A percentile compares a stretch with the other conserved stretches of the same genome.
phyloP scores from a whole-genome alignment of 1,139 yeast species.

The Pichia sp. region DNA sequence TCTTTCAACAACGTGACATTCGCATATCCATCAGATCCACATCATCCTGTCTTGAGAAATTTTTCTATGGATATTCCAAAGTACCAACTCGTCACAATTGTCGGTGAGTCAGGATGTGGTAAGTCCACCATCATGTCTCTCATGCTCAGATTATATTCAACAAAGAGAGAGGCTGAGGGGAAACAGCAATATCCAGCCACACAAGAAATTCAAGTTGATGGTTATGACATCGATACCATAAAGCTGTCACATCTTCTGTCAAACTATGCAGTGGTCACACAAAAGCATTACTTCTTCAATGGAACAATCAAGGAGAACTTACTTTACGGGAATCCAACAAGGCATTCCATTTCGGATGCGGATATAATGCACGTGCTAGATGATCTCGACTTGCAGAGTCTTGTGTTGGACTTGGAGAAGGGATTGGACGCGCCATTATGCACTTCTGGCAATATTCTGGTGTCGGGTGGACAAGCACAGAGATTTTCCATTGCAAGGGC shows the following conservation, averaged over 20 bases:
- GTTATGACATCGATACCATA: slow-evolving; percentile 37
- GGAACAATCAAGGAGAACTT: slow-evolving; percentile 64
- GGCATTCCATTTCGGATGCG: slow-evolving; percentile 23
- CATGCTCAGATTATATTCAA: slow-evolving; percentile 41
- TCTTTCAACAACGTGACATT: slow-evolving; percentile 40
- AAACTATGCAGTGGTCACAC: slow-evolving; percentile 60
- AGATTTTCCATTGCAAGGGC: slow-evolving; percentile 73
- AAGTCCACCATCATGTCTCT: slow-evolving; percentile 61
- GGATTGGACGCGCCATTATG: slow-evolving; percentile 56
- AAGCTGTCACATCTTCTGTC: slow-evolving; percentile 45
- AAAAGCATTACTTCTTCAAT: slow-evolving; percentile 55
- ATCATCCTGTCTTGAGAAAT: slow-evolving; percentile 29
- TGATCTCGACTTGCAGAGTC: slow-evolving; percentile 39
- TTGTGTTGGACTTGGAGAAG: slow-evolving; percentile 45
- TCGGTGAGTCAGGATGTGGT: slow-evolving; percentile 78
- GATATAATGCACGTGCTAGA: slow-evolving; percentile 29
- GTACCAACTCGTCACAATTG: slow-evolving; percentile 52
- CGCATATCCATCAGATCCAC: slow-evolving; percentile 33
- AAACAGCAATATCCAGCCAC: background rate
- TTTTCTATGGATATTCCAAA: slow-evolving; percentile 35
- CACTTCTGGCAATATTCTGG: slow-evolving; percentile 34
- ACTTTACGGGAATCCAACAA: slow-evolving; percentile 46
- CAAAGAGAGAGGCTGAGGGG: background rate
- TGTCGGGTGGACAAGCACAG: slow-evolving; percentile 82
- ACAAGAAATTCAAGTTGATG: slow-evolving; percentile 30